These are phyloP conservation scores for Aurantiochytrium sp. DNA, from an alignment of 108 stramenopile genomes.

Conservation along the genomic window DNA sequence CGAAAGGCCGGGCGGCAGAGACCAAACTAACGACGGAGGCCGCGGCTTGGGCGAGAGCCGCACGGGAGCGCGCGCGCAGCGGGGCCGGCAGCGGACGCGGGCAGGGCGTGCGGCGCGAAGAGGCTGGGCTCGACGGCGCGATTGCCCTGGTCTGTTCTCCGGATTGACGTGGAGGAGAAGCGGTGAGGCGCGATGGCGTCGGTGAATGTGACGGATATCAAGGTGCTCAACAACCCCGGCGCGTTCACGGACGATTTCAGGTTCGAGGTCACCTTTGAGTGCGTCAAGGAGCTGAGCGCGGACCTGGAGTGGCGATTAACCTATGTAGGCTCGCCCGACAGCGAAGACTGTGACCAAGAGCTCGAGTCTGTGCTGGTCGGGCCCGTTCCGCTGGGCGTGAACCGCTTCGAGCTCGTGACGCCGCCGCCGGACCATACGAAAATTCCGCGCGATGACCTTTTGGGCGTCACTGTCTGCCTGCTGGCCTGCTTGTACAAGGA, in stretches of 20 bases:
- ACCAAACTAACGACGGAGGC: no score
- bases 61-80: no score
- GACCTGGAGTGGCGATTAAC: conserved; percentile 89
- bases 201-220: conserved; percentile 46
- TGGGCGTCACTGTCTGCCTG: conserved; percentile 94
- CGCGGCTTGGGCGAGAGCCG: no score
- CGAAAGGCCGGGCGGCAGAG: no score
- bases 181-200: not conserved
- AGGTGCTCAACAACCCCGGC: conserved; percentile 91
- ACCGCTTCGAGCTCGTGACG: conserved; percentile 74
- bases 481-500: conserved; percentile 89
- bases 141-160: no score
- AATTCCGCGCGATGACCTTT: conserved; percentile 73
- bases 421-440: conserved; percentile 72
- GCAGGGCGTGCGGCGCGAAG: no score
- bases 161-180: no score
- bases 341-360: conserved; percentile 73
- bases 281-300: conserved; percentile 67
- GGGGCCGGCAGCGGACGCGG: no score
- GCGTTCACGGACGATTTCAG: conserved; percentile 80
- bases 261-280: conserved; percentile 99
- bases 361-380: conserved; percentile 93
- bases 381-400: conserved; percentile 85
- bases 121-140: no score
- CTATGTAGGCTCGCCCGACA: conserved; percentile 91